Conservation (phyloP, 2,329 filamentous ascomycete species). For the Ceratocystis alfenasii region DNA sequence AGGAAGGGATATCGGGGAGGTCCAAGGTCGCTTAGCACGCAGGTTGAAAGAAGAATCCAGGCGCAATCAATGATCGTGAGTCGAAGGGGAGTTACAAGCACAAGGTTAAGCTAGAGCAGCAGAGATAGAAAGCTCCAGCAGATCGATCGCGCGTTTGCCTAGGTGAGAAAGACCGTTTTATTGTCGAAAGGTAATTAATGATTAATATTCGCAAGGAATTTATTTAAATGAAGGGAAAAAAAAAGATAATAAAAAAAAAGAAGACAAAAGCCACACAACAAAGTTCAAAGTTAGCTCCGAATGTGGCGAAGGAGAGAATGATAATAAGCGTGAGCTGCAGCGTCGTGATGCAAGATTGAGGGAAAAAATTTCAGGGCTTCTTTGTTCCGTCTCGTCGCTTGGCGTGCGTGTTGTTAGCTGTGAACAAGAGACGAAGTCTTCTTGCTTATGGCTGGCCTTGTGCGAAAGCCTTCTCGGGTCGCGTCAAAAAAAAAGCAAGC, state of each 20-base stretch:
- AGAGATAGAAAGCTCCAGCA: neutral
- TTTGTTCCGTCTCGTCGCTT: neutral
- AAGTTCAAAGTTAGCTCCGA: too few species aligned
- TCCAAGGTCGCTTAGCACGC: neutral
- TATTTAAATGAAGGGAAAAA: neutral
- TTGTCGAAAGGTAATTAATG: neutral
- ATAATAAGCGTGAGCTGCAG: neutral
- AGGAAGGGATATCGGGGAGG: neutral
- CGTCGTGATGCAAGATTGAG: neutral
- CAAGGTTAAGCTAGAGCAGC: neutral
- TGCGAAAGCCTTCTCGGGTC: slow-evolving; percentile 8
- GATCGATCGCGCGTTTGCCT: neutral
- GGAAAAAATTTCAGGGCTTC: neutral
- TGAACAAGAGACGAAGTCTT: neutral
- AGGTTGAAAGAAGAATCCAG: neutral
- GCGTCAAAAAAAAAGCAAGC: slow-evolving; percentile 3
- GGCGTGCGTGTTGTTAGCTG: neutral
- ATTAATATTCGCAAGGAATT: slow-evolving; percentile 2
- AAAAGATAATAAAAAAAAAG: neutral
- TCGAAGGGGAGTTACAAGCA: neutral
- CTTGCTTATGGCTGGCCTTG: neutral
- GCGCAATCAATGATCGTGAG: neutral
- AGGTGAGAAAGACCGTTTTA: neutral
- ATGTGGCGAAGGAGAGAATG: neutral
- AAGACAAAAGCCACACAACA: neutral